Percentiles rank a stretch among this genome's conserved stretches.
phyloP scores from a whole-genome alignment of 352 stramenopile genomes.

The Pythium diclinum region DNA sequence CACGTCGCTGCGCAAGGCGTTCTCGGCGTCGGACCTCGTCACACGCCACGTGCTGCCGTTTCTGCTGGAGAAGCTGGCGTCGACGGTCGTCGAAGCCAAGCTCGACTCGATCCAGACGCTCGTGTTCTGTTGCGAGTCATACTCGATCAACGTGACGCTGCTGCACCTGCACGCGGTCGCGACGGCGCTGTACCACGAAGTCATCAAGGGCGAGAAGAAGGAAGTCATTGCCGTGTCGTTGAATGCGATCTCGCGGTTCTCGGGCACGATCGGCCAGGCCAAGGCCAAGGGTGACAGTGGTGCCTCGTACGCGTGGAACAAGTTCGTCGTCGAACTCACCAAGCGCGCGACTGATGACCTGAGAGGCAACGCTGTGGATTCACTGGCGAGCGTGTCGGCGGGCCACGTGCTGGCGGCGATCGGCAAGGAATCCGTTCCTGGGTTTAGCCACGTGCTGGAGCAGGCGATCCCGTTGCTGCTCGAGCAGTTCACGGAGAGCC shows the following conservation, averaged over 20 bases:
- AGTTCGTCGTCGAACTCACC: conserved; percentile 81
- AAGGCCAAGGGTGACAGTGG: conserved; percentile 53
- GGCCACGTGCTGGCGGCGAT: conserved; percentile 65
- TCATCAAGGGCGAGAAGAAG: conserved; percentile 83
- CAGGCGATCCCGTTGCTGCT: conserved; percentile 60
- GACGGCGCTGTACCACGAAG: conserved; percentile 74
- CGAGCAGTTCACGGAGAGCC: conserved; percentile 51
- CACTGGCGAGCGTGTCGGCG: conserved; percentile 73
- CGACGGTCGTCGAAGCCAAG: conserved; percentile 76
- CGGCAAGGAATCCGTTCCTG: conserved; percentile 59
- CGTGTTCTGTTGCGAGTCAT: conserved; percentile 77
- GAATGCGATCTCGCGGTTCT: conserved; percentile 60
- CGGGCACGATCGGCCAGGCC: conserved; percentile 56
- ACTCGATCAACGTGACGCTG: conserved; percentile 76
- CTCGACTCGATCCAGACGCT: conserved; percentile 80
- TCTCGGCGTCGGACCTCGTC: conserved; percentile 75
- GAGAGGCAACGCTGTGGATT: conserved; percentile 69
- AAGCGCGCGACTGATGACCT: conserved; percentile 65
- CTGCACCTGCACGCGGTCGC: conserved; percentile 66
- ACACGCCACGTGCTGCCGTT: conserved; percentile 82
- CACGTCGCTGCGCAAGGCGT: conserved; percentile 71
- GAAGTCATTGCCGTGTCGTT: conserved; percentile 68
- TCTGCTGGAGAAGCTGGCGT: conserved; percentile 83
- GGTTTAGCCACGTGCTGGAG: conserved; percentile 71
- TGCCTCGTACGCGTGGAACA: conserved; percentile 75